A percentile compares a stretch with the other conserved stretches of the same genome.
Evolutionary conservation across 2,329 filamentous ascomycete species (phyloP).

Genomic region (Fulvia fulva): DNA sequence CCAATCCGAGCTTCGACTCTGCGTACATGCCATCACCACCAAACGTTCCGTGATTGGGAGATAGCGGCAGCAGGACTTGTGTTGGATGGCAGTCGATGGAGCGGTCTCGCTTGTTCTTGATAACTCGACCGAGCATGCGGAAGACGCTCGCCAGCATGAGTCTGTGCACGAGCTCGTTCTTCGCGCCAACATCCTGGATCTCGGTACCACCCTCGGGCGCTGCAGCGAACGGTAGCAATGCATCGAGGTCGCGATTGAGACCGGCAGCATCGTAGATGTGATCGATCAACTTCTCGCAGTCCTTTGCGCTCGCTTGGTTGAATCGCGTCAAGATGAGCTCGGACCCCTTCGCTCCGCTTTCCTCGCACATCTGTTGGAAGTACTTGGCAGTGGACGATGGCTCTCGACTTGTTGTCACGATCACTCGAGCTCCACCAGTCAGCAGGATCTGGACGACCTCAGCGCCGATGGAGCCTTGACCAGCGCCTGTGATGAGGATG

Average conservation of each 20-base stretch:
- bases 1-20: slow-evolving; percentile 93
- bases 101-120: slow-evolving; percentile 79
- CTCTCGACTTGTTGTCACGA: slow-evolving; percentile 95
- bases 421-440: slow-evolving; percentile 91
- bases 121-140: slow-evolving; percentile 84
- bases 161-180: slow-evolving; percentile 94
- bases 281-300: slow-evolving; percentile 86
- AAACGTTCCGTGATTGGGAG: slow-evolving; percentile 97
- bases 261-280: slow-evolving; percentile 98
- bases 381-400: slow-evolving; percentile 99
- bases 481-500: slow-evolving; percentile 95
- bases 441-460: slow-evolving; percentile 95
- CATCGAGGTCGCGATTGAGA: slow-evolving; percentile 96
- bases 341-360: slow-evolving; percentile 87
- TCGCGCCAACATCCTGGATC: slow-evolving; percentile 94
- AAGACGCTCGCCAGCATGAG: slow-evolving; percentile 99
- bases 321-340: slow-evolving; percentile 97
- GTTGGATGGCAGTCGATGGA: slow-evolving; percentile 93
- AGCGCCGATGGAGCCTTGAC: slow-evolving; percentile 94
- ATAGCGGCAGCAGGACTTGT: slow-evolving; percentile 91
- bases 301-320: slow-evolving; percentile 98
- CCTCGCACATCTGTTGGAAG: slow-evolving; percentile 97
- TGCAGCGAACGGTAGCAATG: slow-evolving; percentile 90
- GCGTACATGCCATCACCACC: slow-evolving; percentile 97
- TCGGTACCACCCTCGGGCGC: slow-evolving; percentile 97